These are phyloP conservation scores for Ophiostoma sp. DNA, from an alignment of 2,329 filamentous ascomycete genomes.

Conservation along the genomic window DNA sequence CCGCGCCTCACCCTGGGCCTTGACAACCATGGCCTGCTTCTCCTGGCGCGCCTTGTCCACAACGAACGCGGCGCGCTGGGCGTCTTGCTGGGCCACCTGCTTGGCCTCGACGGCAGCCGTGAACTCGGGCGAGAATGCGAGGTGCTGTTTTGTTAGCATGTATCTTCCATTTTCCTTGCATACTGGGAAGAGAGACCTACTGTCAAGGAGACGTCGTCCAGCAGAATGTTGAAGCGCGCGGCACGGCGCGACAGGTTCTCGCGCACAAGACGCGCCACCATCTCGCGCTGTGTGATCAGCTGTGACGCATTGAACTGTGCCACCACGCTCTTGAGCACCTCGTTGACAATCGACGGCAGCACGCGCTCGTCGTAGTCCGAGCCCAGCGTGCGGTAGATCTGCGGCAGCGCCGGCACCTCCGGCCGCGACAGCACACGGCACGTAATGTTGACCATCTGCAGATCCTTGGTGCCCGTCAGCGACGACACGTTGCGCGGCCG, in stretches of 20 bases:
- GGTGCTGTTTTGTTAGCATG: no score
- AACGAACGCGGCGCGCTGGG: constrained; percentile 91
- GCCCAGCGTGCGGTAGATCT: constrained; percentile 98
- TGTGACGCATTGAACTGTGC: constrained; percentile 98
- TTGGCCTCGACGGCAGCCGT: constrained; percentile 69
- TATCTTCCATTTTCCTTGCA: no score
- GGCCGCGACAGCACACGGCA: constrained; percentile 91
- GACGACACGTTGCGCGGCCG: constrained; percentile 96
- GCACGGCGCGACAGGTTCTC: constrained; percentile 89
- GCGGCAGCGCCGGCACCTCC: constrained; percentile 85
- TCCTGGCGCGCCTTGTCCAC: constrained; percentile 99
- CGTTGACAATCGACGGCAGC: constrained; percentile 96
- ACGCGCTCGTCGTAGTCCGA: constrained; percentile 98
- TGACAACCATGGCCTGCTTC: constrained; percentile 98
- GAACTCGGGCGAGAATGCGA: constrained; percentile 69
- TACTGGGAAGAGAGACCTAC: constrained; percentile 50
- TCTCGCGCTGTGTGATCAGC: constrained; percentile 98
- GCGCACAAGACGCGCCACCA: constrained; percentile 81
- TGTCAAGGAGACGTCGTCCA: constrained; percentile 95
- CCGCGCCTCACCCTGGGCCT: constrained; percentile 96
- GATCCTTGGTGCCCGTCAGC: constrained; percentile 94
- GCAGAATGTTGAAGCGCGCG: constrained; percentile 91
- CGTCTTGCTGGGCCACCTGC: constrained; percentile 81
- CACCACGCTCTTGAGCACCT: constrained; percentile 97
- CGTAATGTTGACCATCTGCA: constrained; percentile 99